A percentile compares a stretch with the other conserved stretches of the same genome.
Conservation (phyloP, 1,284 basidiomycete genomes). For the Rhizoctonia solani region DNA sequence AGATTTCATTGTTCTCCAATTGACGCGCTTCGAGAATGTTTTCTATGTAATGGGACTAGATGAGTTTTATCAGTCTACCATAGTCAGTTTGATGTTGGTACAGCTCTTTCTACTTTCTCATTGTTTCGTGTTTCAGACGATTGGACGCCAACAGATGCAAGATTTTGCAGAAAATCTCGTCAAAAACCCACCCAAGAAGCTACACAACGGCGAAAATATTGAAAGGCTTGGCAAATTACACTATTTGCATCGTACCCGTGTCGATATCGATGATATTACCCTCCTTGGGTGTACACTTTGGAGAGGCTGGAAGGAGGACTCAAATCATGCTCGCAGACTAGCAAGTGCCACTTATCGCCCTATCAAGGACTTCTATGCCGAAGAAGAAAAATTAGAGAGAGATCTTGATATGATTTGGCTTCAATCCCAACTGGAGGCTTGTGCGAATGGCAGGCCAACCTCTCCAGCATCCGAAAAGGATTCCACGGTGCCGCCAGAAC, state of each 20-base stretch:
- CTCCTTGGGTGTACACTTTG: slow-evolving; percentile 53
- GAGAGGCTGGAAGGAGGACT: no score
- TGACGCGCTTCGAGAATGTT: slow-evolving; percentile 45
- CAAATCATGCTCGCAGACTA: slow-evolving; percentile 43
- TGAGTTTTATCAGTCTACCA: slow-evolving; percentile 41
- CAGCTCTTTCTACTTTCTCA: not conserved
- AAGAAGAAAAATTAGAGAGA: slow-evolving; percentile 44
- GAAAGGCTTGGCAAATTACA: slow-evolving; percentile 44
- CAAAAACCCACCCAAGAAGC: not conserved
- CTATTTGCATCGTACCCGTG: slow-evolving; percentile 47
- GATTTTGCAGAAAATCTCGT: slow-evolving; percentile 31
- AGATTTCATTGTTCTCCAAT: slow-evolving; percentile 46
- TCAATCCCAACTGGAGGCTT: slow-evolving; percentile 40
- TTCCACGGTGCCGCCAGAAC: no score
- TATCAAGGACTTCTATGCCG: slow-evolving; percentile 44
- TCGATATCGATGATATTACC: slow-evolving; percentile 47
- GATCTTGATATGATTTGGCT: slow-evolving; percentile 47
- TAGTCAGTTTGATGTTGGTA: not conserved
- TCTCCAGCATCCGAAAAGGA: slow-evolving; percentile 43
- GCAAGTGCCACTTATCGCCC: slow-evolving; percentile 43
- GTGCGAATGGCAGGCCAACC: slow-evolving; percentile 43
- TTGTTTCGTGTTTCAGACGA: not conserved
- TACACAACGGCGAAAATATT: not conserved
- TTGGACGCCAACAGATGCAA: not conserved
- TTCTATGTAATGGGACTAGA: slow-evolving; percentile 50